Percentiles rank a stretch among this genome's conserved stretches.
Conservation (phyloP, 257 asterid species). For the Forsythia suspensa region DNA sequence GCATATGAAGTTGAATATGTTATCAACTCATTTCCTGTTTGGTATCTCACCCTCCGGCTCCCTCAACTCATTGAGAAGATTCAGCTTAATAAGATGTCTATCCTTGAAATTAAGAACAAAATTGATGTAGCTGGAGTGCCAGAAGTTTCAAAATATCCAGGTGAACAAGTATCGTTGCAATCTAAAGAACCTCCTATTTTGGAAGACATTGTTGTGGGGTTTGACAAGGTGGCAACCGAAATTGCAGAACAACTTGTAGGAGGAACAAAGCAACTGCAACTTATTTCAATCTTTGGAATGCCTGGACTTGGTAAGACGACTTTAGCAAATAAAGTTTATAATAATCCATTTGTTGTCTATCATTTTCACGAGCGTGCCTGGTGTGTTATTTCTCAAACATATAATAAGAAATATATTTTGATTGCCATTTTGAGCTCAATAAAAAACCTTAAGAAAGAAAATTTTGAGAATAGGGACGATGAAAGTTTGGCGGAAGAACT, state of each 20-base stretch:
- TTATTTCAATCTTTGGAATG: slow-evolving; percentile 28
- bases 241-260: neutral
- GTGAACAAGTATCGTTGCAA: neutral
- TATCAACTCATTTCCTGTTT: too few relatives aligned
- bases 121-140: neutral
- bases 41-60: too few relatives aligned
- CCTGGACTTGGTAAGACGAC: slow-evolving; percentile 27
- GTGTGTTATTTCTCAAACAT: slow-evolving; percentile 21
- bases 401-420: neutral
- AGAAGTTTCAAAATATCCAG: neutral
- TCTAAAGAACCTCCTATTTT: neutral
- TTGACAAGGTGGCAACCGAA: neutral
- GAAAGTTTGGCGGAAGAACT: neutral
- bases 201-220: slow-evolving; percentile 2
- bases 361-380: slow-evolving; percentile 3
- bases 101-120: too few relatives aligned
- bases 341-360: neutral
- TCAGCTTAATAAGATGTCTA: too few relatives aligned
- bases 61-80: too few relatives aligned
- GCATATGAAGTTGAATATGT: too few relatives aligned
- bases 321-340: slow-evolving; percentile 4
- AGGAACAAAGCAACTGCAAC: neutral
- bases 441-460: neutral
- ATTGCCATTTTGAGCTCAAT: neutral
- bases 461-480: neutral